Evolutionary conservation across 345 rosid species (phyloP).

Genomic region (Lagerstroemia speciosa): DNA sequence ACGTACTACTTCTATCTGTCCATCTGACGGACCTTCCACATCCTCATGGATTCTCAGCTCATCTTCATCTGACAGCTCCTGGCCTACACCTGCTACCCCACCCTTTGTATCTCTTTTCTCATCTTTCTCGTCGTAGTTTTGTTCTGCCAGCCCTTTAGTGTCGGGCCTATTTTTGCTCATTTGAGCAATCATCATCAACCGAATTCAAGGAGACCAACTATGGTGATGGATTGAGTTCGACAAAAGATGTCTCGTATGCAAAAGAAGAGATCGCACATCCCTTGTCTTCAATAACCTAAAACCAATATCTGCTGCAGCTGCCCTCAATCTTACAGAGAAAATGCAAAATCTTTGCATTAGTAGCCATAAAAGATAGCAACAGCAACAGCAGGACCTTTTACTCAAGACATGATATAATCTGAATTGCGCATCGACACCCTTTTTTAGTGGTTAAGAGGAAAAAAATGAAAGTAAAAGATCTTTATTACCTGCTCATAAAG

Average conservation of each 20-base stretch:
- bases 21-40: conserved; percentile 17
- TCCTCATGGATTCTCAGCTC: conserved; percentile 29
- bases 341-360: neutral
- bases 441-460: neutral
- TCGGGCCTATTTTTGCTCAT: conserved; percentile 21
- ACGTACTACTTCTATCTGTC: conserved; percentile 12
- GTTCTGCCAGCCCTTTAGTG: conserved; percentile 18
- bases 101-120: conserved; percentile 22
- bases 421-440: neutral
- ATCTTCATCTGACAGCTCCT: conserved; percentile 35
- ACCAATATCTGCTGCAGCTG: conserved; percentile 5
- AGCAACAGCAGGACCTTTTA: neutral
- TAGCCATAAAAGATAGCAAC: neutral
- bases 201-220: conserved; percentile 28
- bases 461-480: neutral
- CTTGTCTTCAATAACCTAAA: conserved; percentile 11
- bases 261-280: conserved; percentile 22
- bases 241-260: conserved; percentile 14
- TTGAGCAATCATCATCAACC: conserved; percentile 28
- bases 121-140: conserved; percentile 17
- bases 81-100: conserved; percentile 28
- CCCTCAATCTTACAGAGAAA: conserved; percentile 12
- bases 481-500: neutral
- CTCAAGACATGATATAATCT: neutral
- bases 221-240: conserved; percentile 6